phyloP scores from a whole-genome alignment of 73 alveolate species.

The Blepharisma stoltei region DNA sequence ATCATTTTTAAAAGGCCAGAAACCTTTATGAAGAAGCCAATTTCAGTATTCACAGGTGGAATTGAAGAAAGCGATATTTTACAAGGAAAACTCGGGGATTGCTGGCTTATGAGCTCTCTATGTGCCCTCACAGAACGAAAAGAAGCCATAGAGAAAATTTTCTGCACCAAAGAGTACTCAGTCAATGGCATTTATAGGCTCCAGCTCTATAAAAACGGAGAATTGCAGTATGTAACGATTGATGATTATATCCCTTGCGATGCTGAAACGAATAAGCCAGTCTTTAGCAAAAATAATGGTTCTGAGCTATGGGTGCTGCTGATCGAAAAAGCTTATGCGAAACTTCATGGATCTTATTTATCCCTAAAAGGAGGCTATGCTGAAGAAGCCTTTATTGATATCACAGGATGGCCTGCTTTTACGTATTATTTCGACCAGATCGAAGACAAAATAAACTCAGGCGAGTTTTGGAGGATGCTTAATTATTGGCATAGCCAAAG shows the following conservation, averaged over 20 bases:
- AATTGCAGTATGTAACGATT: conserved; percentile 93
- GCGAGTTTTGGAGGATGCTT: conserved; percentile 16
- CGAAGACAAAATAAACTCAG: neutral
- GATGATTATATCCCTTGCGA: conserved; percentile 98
- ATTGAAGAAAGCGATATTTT: conserved; percentile 81
- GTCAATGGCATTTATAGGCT: conserved; percentile 78
- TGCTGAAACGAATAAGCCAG: conserved; percentile 74
- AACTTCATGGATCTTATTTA: conserved; percentile 75
- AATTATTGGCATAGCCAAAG: neutral
- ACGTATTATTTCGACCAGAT: conserved; percentile 39
- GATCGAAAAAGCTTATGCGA: conserved; percentile 86
- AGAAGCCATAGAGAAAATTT: conserved; percentile 48
- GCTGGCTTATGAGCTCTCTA: conserved; percentile 86
- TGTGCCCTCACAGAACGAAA: conserved; percentile 79
- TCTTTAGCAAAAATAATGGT: conserved; percentile 65
- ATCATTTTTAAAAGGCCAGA: conserved; percentile 2
- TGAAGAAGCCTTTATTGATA: conserved; percentile 79
- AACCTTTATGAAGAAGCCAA: neutral
- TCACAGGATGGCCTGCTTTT: conserved; percentile 93
- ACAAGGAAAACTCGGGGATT: conserved; percentile 92
- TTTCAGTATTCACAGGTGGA: conserved; percentile 59
- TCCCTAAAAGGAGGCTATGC: conserved; percentile 87
- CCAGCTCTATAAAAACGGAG: conserved; percentile 94
- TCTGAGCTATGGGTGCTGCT: conserved; percentile 74
- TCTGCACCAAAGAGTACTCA: conserved; percentile 67